A percentile compares a stretch with the other conserved stretches of the same genome.
phyloP scores from a whole-genome alignment of 805 yeast species.

The Candida khao-thaluensis region DNA sequence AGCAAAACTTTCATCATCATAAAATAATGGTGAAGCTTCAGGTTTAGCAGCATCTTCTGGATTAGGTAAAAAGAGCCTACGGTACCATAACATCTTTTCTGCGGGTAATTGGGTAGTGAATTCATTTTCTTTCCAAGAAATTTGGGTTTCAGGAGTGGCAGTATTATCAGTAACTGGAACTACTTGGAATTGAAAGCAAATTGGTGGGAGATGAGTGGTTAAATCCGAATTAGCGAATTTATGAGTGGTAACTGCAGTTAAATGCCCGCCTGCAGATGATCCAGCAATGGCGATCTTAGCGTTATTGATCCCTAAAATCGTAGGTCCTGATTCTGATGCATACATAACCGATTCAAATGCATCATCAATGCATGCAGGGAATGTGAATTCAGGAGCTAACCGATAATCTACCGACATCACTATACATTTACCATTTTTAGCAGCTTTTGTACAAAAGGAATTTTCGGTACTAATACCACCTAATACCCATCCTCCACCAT shows the following conservation, averaged over 20 bases:
- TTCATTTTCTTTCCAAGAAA: constrained; percentile 40
- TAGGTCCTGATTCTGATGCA: constrained; percentile 20
- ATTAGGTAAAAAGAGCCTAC: constrained; percentile 40
- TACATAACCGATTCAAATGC: constrained; percentile 36
- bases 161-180: constrained; percentile 47
- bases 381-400: constrained; percentile 50
- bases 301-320: constrained; percentile 25
- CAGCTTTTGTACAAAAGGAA: constrained; percentile 41
- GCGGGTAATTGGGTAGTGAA: constrained; percentile 46
- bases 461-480: constrained; percentile 42
- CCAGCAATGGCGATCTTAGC: constrained; percentile 43
- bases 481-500: constrained; percentile 48
- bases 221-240: constrained; percentile 28
- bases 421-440: constrained; percentile 33
- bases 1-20: constrained; percentile 37
- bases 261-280: constrained; percentile 47
- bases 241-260: constrained; percentile 38
- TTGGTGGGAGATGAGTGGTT: constrained; percentile 26
- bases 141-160: constrained; percentile 32
- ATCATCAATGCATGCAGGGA: constrained; percentile 49
- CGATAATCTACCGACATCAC: constrained; percentile 50
- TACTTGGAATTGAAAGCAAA: constrained; percentile 39
- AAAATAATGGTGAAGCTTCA: constrained; percentile 42
- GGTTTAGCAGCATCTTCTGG: constrained; percentile 25
- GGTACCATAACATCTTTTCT: constrained; percentile 46